Base-by-base conservation (phyloP, 805 yeast species). In the Starmerella apicola region DNA sequence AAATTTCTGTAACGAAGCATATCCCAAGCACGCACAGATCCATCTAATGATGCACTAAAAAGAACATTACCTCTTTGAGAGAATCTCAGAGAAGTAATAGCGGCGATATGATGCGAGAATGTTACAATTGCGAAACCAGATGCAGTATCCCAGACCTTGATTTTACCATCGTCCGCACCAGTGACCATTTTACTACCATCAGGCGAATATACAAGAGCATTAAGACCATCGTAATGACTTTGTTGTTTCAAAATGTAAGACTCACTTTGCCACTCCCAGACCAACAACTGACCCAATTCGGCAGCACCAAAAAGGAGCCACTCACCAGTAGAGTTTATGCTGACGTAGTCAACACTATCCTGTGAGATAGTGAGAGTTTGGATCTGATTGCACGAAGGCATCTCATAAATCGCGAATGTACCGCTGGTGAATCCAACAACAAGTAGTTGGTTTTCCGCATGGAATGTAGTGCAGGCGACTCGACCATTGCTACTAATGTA, bases 231-330 rank as follows among this genome's bases (percentile, higher is more conserved):
- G 55, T 82, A 88, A 61, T 91, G 98, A 19, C 97, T 96, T 61
- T 91, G 98, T 58, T 91, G 98, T 57, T 88, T 86, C 49, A 91
- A 66, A 34, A 91, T 80, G 56, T 88, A 91, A 0, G 95, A 82
- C 59, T 91, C 98, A 4, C 94, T 81, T 63, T 91, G 95, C 98
- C 98, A 91, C 67, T 91, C 98, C 67, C 94, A 91, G 0, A 91
- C 98, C 42, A 91, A 63, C 43, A 91, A 64, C 62, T 91, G 98
- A n/a, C 98, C 98, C 22, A 82, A 60, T 54, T 76, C 78, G 25
- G 84, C 63, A 0, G 96, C 85, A 4, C 98, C 98, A 59, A 91
- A 82, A 0, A 95, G 94, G 24, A 91, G 66, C 98, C 98, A 91
- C 59, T 91, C 98, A 25, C 98, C 98, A 5, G 86, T 66, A 2